A percentile compares a stretch with the other conserved stretches of the same genome.
Conservation (phyloP, 192 early-diverging fungal genomes). For the Backusella macrospora region DNA sequence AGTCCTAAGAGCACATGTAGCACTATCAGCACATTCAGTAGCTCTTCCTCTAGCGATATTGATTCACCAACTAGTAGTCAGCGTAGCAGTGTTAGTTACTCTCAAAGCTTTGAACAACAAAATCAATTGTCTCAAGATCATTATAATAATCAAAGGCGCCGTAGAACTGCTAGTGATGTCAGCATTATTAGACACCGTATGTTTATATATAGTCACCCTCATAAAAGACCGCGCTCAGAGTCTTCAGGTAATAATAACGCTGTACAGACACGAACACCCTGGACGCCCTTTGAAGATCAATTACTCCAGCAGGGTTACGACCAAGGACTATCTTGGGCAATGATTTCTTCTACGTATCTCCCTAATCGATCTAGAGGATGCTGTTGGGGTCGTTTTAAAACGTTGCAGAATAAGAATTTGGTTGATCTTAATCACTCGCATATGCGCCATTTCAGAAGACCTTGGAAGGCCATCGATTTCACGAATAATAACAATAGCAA, state of each 20-base stretch:
- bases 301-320: conserved; percentile 33
- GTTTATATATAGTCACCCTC: conserved; percentile 21
- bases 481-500: background rate
- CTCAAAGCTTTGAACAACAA: background rate
- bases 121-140: background rate
- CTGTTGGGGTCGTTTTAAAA: conserved; percentile 35
- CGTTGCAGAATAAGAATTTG: conserved; percentile 28
- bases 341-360: conserved; percentile 36
- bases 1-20: conserved; percentile 22
- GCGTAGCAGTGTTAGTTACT: conserved; percentile 1
- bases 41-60: background rate
- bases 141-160: background rate
- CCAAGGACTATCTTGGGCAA: conserved; percentile 37
- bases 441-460: conserved; percentile 25
- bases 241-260: background rate
- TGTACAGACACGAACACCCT: conserved; percentile 30
- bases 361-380: conserved; percentile 35
- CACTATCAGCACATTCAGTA: conserved; percentile 18
- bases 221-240: conserved; percentile 12
- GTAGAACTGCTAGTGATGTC: conserved; percentile 14
- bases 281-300: conserved; percentile 33
- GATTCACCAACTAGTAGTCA: background rate
- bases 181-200: conserved; percentile 20
- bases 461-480: conserved; percentile 19
- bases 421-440: conserved; percentile 21